phyloP scores from a whole-genome alignment of 805 yeast genomes.

The Jamesozyma hellenica region DNA sequence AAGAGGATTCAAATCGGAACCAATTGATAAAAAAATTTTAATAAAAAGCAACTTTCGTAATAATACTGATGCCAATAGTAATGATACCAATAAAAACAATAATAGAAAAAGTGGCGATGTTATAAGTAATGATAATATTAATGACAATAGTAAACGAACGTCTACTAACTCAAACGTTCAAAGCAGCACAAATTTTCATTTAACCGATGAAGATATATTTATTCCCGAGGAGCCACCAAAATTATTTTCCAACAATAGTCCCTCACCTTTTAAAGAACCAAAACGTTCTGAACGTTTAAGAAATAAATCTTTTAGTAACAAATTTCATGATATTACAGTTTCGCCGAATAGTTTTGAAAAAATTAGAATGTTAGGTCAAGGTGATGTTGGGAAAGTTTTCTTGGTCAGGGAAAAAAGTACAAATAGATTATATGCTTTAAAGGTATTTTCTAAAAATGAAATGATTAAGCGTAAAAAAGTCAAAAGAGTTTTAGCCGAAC shows the following conservation, averaged over 20 bases:
- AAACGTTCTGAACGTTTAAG: constrained; percentile 30
- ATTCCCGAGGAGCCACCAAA: constrained; percentile 2
- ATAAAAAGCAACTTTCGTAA: background rate
- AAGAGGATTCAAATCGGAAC: constrained; percentile 43
- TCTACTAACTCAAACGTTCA: too few species aligned
- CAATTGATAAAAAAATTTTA: constrained; percentile 34
- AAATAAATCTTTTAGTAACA: constrained; percentile 51
- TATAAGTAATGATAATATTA: too few species aligned
- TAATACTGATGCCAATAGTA: background rate
- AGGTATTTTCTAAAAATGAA: constrained; percentile 78
- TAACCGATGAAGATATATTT: too few species aligned
- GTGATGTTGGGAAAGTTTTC: constrained; percentile 96
- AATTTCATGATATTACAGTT: constrained; percentile 69
- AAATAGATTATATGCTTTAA: constrained; percentile 79
- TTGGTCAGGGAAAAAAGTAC: constrained; percentile 74
- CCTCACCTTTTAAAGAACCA: constrained; percentile 14
- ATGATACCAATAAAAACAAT: background rate
- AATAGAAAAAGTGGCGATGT: too few species aligned
- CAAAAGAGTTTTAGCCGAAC: constrained; percentile 91
- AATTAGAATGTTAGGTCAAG: constrained; percentile 83
- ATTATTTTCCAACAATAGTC: background rate
- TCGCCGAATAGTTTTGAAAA: constrained; percentile 83
- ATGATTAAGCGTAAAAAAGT: constrained; percentile 93
- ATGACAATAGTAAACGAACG: too few species aligned
- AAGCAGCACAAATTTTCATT: too few species aligned